Evolutionary conservation across 2,329 filamentous ascomycete genomes (phyloP).

Genomic region (Colletotrichum neosansevieriae): DNA sequence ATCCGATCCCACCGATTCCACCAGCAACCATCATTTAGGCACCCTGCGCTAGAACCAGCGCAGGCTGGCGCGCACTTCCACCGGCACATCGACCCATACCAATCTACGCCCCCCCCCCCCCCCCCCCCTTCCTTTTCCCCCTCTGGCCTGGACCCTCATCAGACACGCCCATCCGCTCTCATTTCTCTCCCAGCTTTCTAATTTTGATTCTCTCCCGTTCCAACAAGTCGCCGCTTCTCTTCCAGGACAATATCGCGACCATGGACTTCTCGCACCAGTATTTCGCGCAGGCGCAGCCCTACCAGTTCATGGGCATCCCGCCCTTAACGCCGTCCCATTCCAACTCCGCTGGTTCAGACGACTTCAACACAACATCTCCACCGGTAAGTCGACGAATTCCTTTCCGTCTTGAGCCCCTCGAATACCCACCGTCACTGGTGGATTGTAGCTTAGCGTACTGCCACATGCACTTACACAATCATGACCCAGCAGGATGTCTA

Average conservation of each 20-base stretch:
- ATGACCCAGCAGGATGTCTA: slow-evolving; percentile 61
- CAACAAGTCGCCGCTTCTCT: slow-evolving; percentile 13
- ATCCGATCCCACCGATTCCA: slow-evolving; percentile 14
- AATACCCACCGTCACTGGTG: slow-evolving; percentile 46
- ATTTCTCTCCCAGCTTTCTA: background rate
- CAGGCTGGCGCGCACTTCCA: slow-evolving; percentile 21
- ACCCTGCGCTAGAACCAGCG: slow-evolving; percentile 15
- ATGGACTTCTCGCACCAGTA: slow-evolving; percentile 70
- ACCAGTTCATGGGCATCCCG: slow-evolving; percentile 66
- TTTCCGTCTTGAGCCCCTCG: slow-evolving; percentile 40
- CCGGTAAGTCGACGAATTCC: slow-evolving; percentile 58
- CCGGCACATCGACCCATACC: slow-evolving; percentile 30
- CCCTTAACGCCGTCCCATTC: slow-evolving; percentile 68
- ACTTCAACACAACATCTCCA: slow-evolving; percentile 66
- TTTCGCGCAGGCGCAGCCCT: slow-evolving; percentile 61
- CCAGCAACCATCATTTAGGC: slow-evolving; percentile 14
- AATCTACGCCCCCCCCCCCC: slow-evolving; percentile 23
- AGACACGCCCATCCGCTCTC: slow-evolving; percentile 34
- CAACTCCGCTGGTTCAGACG: slow-evolving; percentile 66
- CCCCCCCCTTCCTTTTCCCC: slow-evolving; percentile 8
- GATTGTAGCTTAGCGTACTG: slow-evolving; percentile 48
- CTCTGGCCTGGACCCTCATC: slow-evolving; percentile 35
- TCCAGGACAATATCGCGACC: slow-evolving; percentile 34
- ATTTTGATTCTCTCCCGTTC: slow-evolving; percentile 6
- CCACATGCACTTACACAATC: slow-evolving; percentile 47